These are phyloP conservation scores for Mycena galericulata DNA, from an alignment of 768 basidiomycete species.

Conservation along the genomic window DNA sequence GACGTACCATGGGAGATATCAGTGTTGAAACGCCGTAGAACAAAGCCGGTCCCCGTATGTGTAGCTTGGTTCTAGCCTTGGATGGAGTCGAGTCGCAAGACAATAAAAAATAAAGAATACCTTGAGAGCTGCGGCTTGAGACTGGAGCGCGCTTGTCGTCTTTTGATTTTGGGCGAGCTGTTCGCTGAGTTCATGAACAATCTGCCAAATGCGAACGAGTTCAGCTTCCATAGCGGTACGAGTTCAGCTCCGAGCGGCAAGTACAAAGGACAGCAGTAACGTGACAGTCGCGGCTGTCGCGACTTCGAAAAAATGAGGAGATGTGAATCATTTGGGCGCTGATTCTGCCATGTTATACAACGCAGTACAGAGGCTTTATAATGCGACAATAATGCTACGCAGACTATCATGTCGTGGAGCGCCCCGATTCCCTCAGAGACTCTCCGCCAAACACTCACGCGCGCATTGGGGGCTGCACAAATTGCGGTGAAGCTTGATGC, in stretches of 20 bases:
- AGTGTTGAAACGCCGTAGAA: conserved; percentile 85
- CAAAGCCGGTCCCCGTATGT: conserved; percentile 78
- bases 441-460: conserved; percentile 25
- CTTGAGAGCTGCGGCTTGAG: conserved; percentile 80
- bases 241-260: neutral
- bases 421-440: conserved; percentile 29
- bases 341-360: conserved; percentile 13
- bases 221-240: conserved; percentile 69
- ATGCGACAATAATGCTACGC: conserved; percentile 10
- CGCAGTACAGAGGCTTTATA: neutral
- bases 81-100: conserved; percentile 22
- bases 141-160: conserved; percentile 73
- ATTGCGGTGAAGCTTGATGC: conserved; percentile 32
- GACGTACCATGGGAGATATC: conserved; percentile 85
- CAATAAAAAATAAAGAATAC: conserved; percentile 51
- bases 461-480: conserved; percentile 28
- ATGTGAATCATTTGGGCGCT: conserved; percentile 24
- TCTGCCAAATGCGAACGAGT: conserved; percentile 77
- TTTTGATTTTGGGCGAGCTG: conserved; percentile 88
- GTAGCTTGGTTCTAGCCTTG: conserved; percentile 77
- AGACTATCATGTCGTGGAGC: conserved; percentile 11
- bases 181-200: conserved; percentile 85
- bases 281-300: neutral
- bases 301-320: conserved; percentile 6
- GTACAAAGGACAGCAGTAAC: neutral